These are phyloP conservation scores for Avena eriantha DNA, from an alignment of 176 grass and related monocot species.

Conservation along the genomic window DNA sequence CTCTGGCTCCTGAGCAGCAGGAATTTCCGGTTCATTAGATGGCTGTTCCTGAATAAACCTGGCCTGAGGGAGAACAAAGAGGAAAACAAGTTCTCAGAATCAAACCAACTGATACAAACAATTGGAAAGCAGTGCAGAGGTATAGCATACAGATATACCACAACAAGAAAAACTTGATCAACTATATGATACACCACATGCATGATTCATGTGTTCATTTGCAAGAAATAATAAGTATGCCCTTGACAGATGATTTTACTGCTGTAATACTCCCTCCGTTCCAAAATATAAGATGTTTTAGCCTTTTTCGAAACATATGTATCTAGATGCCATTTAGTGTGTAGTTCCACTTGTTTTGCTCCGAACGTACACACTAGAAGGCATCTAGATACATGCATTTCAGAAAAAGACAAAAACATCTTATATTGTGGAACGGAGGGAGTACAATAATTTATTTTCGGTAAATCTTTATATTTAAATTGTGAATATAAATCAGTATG, in stretches of 20 bases:
- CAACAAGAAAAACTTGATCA: neutral
- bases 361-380: too few relatives aligned
- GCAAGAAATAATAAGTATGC: neutral
- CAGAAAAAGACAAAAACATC: too few relatives aligned
- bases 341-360: too few relatives aligned
- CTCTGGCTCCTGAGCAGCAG: conserved; percentile 41
- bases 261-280: neutral
- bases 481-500: neutral
- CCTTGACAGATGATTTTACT: neutral
- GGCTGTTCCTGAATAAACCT: conserved; percentile 63
- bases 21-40: conserved; percentile 43
- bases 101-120: conserved; percentile 28
- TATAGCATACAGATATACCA: conserved; percentile 5
- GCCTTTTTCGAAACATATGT: too few relatives aligned
- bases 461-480: neutral
- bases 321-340: too few relatives aligned
- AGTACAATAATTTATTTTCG: neutral
- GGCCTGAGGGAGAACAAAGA: conserved; percentile 52
- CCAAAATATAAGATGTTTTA: too few relatives aligned
- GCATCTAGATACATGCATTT: too few relatives aligned
- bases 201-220: conserved; percentile 6
- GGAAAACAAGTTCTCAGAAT: conserved; percentile 39
- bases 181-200: neutral
- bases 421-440: too few relatives aligned
- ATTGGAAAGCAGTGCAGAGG: neutral